Evolutionary conservation across 306 rosid species (phyloP), one percentile per base, ranked within the genome.

Genomic region (Medicago ruthenica): DNA sequence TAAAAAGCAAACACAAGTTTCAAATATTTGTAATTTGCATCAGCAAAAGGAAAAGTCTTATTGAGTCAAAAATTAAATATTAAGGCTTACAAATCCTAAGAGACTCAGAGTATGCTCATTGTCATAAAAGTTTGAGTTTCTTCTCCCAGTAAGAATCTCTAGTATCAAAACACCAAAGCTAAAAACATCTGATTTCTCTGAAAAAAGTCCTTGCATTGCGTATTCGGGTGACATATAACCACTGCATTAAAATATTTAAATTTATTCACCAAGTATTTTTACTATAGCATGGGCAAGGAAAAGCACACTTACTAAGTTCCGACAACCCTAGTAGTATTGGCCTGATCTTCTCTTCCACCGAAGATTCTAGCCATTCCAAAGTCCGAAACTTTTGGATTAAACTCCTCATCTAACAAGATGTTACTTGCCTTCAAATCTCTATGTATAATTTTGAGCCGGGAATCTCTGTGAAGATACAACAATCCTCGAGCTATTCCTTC

Each of bases 291-390:
- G 16, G 6, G 22, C 2, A 65, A 15, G 6, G 9, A 53, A 53
- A 50, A 24, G n/a, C 6, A 4, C 4, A 16, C 85, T 71, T 53
- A 76, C 81, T 42, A 76, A 3, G 78, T 81, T 45, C 78, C 75
- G 22, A 64, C 85, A 20, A 71, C 37, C 4, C 79, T 65, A 21
- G 40, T 45, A 11, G 79, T 82, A 36, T 71, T 82, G 1, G 75
- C 76, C 0, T 71, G 34, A 65, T 76, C 59, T 61, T 37, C 82
- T 31, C 1, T 47, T 7, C 79, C 65, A 14, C 66, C 45, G 47
- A 71, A 76, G 4, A 76, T 76, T 63, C 37, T 82, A 0, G 75
- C 79, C 81, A 76, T 17, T 8, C 79, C 85, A 76, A 82, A 81
- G 8, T 76, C 75, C 1, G 67, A 76, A 39, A 76, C 71, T 62